phyloP scores from a whole-genome alignment of 139 green algal genomes.

The Astrephomene gubernaculifera region DNA sequence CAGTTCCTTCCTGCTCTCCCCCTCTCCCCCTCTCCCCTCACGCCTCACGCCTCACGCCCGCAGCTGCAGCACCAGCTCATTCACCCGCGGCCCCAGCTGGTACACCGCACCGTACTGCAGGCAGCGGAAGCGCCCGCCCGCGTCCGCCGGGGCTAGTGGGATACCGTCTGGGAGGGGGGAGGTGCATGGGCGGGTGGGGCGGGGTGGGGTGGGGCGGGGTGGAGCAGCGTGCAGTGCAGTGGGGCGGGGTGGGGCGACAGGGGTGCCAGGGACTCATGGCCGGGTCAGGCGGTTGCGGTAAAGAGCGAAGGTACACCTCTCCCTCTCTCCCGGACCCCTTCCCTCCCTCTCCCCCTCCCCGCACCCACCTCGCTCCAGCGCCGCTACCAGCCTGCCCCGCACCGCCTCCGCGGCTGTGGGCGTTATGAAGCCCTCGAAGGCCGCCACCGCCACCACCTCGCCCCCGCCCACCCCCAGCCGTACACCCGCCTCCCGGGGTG shows the following conservation, averaged over 20 bases:
- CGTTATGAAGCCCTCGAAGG: conserved; percentile 76
- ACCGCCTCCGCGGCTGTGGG: conserved; percentile 53
- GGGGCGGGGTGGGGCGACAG: no score
- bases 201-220: no score
- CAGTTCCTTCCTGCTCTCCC: no score
- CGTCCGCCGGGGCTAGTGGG: conserved; percentile 55
- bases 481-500: conserved; percentile 22
- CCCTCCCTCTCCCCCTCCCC: no score
- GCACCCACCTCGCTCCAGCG: conserved; percentile 47
- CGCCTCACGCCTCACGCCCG: no score
- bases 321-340: no score
- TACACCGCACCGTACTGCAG: conserved; percentile 74
- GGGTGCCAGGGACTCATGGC: no score
- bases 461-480: conserved; percentile 60
- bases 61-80: conserved; percentile 76
- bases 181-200: no score
- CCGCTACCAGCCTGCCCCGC: conserved; percentile 46
- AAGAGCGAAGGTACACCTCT: no score
- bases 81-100: conserved; percentile 64
- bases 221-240: no score
- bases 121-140: conserved; percentile 61
- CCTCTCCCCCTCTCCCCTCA: no score
- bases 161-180: conserved; percentile 60
- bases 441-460: conserved; percentile 68
- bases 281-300: no score